Percentiles rank a stretch among this genome's conserved stretches.
phyloP scores from a whole-genome alignment of 345 rosid species.

The Excoecaria cochinchinensis region DNA sequence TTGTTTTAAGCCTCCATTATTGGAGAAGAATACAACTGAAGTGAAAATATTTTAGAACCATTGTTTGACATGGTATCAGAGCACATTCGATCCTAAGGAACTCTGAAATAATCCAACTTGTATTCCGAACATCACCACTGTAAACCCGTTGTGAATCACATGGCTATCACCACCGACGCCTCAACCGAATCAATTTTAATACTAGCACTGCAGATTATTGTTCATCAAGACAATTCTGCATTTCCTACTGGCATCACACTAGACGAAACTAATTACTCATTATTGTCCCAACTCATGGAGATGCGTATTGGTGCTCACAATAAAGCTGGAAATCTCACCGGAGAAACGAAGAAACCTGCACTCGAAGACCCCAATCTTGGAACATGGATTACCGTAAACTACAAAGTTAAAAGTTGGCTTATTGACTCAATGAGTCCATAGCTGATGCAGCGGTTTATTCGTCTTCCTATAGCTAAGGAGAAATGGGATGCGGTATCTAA shows the following conservation, averaged over 20 bases:
- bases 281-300: conserved; percentile 6
- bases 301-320: conserved; percentile 8
- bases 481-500: background rate
- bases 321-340: conserved; percentile 10
- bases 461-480: background rate
- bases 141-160: too few relatives aligned
- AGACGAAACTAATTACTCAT: background rate
- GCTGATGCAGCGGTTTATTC: conserved; percentile 13
- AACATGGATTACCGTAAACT: background rate
- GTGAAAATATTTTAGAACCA: too few relatives aligned
- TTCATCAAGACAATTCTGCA: too few relatives aligned
- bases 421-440: background rate
- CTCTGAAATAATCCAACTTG: too few relatives aligned
- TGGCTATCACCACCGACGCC: too few relatives aligned
- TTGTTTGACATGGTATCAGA: too few relatives aligned
- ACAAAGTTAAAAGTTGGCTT: background rate
- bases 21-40: too few relatives aligned
- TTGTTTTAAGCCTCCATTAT: too few relatives aligned
- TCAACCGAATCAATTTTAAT: too few relatives aligned
- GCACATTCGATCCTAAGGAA: too few relatives aligned
- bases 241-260: background rate
- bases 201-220: too few relatives aligned
- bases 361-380: background rate
- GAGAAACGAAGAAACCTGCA: background rate
- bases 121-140: too few relatives aligned